Evolutionary conservation across 305 asterid species (phyloP).

Genomic region (Solanum aculeatissimum): DNA sequence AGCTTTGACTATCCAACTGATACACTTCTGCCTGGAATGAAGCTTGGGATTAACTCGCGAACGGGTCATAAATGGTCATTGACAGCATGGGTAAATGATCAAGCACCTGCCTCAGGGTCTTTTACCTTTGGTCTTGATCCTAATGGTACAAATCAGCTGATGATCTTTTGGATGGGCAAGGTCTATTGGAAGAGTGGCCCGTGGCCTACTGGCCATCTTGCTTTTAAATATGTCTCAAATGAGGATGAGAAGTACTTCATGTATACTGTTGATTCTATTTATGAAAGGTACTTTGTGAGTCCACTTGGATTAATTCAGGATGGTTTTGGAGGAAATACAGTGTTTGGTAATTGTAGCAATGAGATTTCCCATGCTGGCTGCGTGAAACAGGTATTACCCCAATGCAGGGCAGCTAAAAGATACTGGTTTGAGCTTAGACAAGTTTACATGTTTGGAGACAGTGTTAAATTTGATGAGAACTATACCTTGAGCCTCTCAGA

Average conservation of each 20-base stretch:
- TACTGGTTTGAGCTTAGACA: not conserved
- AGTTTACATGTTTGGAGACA: not conserved
- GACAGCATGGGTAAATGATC: constrained; percentile 8
- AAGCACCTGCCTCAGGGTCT: constrained; percentile 20
- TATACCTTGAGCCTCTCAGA: constrained; percentile 8
- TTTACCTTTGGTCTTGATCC: constrained; percentile 1
- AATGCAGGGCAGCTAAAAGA: constrained; percentile 6
- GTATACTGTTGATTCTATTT: not conserved
- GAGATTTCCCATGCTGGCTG: not conserved
- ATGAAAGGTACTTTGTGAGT: not conserved
- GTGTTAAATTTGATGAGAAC: constrained; percentile 2
- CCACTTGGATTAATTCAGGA: not conserved
- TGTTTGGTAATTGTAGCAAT: not conserved
- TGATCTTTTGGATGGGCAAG: constrained; percentile 10
- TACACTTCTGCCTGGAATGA: constrained; percentile 21
- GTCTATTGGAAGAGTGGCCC: constrained; percentile 12
- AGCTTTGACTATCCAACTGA: constrained; percentile 24
- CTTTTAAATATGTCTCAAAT: not conserved
- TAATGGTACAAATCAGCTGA: constrained; percentile 9
- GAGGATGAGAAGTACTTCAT: not conserved
- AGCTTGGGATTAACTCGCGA: not conserved
- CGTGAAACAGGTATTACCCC: constrained; percentile 1
- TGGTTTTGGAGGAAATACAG: not conserved
- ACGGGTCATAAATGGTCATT: not conserved
- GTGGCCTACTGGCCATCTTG: not conserved